phyloP scores from a whole-genome alignment of 352 stramenopile species.

The Pythium phragmiticola region DNA sequence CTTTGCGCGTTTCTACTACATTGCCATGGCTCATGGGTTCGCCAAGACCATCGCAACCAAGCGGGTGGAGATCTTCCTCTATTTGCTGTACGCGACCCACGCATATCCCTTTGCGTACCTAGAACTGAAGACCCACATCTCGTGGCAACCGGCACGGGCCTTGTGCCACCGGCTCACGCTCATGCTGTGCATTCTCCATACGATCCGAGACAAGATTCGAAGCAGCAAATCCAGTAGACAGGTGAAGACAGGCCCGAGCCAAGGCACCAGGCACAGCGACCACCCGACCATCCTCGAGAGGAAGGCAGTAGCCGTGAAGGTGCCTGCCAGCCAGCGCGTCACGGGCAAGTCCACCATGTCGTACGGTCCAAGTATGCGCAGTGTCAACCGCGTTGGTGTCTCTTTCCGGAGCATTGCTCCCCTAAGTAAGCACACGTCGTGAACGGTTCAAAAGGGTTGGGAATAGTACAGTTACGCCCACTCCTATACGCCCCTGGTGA shows the following conservation, averaged over 20 bases:
- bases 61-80: constrained; percentile 30
- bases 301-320: not conserved
- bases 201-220: constrained; percentile 12
- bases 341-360: not conserved
- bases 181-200: constrained; percentile 20
- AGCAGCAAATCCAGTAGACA: constrained; percentile 7
- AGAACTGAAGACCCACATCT: not conserved
- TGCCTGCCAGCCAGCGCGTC: not conserved
- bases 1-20: constrained; percentile 25
- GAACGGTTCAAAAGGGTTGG: too few relatives aligned
- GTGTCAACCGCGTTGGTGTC: constrained; percentile 1
- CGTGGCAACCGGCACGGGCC: constrained; percentile 19
- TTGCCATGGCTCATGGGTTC: constrained; percentile 15
- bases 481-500: too few relatives aligned
- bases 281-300: not conserved
- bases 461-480: too few relatives aligned
- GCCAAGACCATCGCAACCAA: constrained; percentile 4
- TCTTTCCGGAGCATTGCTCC: constrained; percentile 3
- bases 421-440: not conserved
- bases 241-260: constrained; percentile 2
- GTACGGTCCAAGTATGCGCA: not conserved
- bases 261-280: not conserved
- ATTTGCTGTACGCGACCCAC: constrained; percentile 35
- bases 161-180: constrained; percentile 24
- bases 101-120: constrained; percentile 38